These are phyloP conservation scores for Dothistroma pini DNA, from an alignment of 2,329 filamentous ascomycete species.

Conservation along the genomic window DNA sequence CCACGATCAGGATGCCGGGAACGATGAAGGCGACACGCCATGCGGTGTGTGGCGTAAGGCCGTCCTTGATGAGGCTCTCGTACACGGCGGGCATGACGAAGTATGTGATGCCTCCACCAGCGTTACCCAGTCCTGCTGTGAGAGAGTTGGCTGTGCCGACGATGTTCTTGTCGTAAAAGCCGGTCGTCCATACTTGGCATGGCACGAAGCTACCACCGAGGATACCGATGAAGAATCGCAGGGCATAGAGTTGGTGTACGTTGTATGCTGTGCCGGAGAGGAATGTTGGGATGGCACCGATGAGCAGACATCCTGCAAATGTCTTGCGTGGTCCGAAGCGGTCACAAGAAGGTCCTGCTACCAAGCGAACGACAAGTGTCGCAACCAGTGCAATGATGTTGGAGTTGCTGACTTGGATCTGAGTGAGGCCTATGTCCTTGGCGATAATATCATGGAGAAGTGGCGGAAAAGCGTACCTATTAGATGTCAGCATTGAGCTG, in stretches of 20 bases:
- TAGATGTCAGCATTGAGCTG: constrained; percentile 5
- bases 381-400: constrained; percentile 79
- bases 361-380: constrained; percentile 70
- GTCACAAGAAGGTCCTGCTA: constrained; percentile 83
- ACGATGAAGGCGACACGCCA: constrained; percentile 86
- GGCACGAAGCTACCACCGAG: constrained; percentile 76
- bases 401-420: constrained; percentile 75
- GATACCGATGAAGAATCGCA: constrained; percentile 78
- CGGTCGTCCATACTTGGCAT: constrained; percentile 89
- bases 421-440: constrained; percentile 68
- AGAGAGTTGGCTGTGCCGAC: constrained; percentile 85
- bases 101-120: constrained; percentile 86
- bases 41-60: constrained; percentile 54
- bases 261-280: constrained; percentile 73
- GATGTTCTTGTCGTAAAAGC: constrained; percentile 89
- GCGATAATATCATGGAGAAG: constrained; percentile 76
- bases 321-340: constrained; percentile 74
- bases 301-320: constrained; percentile 72
- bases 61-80: constrained; percentile 24
- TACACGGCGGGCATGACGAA: constrained; percentile 91
- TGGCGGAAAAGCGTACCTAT: constrained; percentile 82
- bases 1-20: constrained; percentile 47
- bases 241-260: constrained; percentile 63
- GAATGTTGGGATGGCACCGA: constrained; percentile 75
- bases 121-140: constrained; percentile 79